These are phyloP conservation scores for Alternaria triticimaculans DNA, from an alignment of 2,329 filamentous ascomycete species.

Conservation along the genomic window DNA sequence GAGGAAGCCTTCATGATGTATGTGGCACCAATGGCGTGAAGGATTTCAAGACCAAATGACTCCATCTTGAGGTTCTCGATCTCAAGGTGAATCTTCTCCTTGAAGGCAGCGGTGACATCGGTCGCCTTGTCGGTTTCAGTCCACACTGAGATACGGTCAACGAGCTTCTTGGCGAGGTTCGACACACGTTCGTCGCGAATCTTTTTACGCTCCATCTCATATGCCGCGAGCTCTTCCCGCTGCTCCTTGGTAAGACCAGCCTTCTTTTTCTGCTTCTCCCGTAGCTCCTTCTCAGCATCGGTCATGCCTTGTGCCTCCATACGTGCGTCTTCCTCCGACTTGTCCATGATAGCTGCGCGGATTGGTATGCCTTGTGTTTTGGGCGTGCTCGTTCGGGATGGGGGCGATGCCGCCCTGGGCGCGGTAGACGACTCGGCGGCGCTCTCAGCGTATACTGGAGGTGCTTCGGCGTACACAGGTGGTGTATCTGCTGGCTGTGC, in stretches of 20 bases:
- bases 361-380: slow-evolving; percentile 68
- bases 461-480: slow-evolving; percentile 49
- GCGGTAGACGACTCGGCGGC: slow-evolving; percentile 37
- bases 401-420: slow-evolving; percentile 43
- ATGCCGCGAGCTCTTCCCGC: slow-evolving; percentile 85
- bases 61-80: slow-evolving; percentile 99
- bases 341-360: slow-evolving; percentile 87
- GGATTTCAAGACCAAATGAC: slow-evolving; percentile 93
- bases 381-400: slow-evolving; percentile 57
- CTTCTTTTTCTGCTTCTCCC: slow-evolving; percentile 89
- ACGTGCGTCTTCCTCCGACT: slow-evolving; percentile 77
- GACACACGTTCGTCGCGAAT: slow-evolving; percentile 90
- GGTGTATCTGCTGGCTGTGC: slow-evolving; percentile 37
- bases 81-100: slow-evolving; percentile 92
- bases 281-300: slow-evolving; percentile 75
- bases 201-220: slow-evolving; percentile 82
- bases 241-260: slow-evolving; percentile 87
- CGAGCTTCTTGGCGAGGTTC: slow-evolving; percentile 80
- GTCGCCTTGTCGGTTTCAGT: slow-evolving; percentile 91
- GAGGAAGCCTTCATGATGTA: slow-evolving; percentile 88
- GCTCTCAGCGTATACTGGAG: slow-evolving; percentile 56
- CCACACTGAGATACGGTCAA: slow-evolving; percentile 91
- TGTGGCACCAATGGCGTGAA: slow-evolving; percentile 91
- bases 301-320: slow-evolving; percentile 70
- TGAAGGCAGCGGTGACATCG: slow-evolving; percentile 87